Percentiles rank a stretch among this genome's conserved stretches.
Conservation (phyloP, 768 basidiomycete genomes). For the Mycena alexandri region DNA sequence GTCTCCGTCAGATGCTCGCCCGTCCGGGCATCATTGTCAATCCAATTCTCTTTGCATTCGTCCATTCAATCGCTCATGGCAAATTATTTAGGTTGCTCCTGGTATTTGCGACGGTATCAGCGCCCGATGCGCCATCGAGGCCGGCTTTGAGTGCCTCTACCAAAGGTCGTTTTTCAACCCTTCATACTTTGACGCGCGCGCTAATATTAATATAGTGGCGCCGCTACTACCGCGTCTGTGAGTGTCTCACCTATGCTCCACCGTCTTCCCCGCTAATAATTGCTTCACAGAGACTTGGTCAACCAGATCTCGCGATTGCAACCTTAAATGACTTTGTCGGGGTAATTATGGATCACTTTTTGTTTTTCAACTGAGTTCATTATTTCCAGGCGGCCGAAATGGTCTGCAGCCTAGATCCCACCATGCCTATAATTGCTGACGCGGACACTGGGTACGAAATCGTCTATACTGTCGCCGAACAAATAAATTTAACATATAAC, state of each 20-base stretch:
- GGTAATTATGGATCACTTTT: conserved; percentile 41
- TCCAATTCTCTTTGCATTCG: conserved; percentile 15
- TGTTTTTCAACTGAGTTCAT: conserved; percentile 13
- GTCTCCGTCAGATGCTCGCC: conserved; percentile 76
- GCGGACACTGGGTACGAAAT: conserved; percentile 63
- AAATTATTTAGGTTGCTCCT: conserved; percentile 67
- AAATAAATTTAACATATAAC: neutral
- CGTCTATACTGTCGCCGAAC: neutral
- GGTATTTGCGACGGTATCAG: conserved; percentile 71
- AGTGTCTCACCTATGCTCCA: neutral
- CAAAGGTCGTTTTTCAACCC: conserved; percentile 65
- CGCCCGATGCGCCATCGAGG: conserved; percentile 82
- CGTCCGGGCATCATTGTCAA: conserved; percentile 83
- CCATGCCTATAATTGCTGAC: conserved; percentile 66
- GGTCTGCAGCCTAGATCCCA: conserved; percentile 62
- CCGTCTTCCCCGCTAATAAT: too few species aligned
- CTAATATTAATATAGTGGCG: conserved; percentile 60
- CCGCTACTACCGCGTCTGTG: conserved; percentile 82
- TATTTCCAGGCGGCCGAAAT: conserved; percentile 55
- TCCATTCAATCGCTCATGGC: neutral
- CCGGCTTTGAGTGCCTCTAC: conserved; percentile 82
- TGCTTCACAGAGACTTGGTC: conserved; percentile 46
- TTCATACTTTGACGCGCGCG: neutral
- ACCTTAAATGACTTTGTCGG: conserved; percentile 67
- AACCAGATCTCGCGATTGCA: conserved; percentile 67